phyloP scores from a whole-genome alignment of 1,139 yeast species.

The Debaryomycetaceae sp. region DNA sequence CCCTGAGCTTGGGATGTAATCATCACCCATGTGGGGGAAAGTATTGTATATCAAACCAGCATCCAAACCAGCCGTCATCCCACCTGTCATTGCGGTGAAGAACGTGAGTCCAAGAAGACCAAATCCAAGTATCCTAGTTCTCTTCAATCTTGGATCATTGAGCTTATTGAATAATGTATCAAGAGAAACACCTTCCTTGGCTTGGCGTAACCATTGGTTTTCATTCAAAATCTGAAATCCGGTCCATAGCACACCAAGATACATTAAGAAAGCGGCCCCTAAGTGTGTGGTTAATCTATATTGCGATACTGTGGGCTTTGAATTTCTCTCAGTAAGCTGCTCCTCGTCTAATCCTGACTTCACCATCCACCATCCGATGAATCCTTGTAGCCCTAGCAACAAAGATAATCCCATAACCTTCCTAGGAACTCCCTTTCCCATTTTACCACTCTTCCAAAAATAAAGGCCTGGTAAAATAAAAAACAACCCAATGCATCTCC shows the following conservation, averaged over 20 bases:
- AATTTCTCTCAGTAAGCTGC: constrained; percentile 71
- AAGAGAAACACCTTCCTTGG: constrained; percentile 54
- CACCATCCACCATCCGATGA: constrained; percentile 99
- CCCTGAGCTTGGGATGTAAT: constrained; percentile 61
- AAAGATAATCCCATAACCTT: constrained; percentile 71
- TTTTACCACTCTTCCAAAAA: constrained; percentile 63
- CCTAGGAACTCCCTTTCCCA: constrained; percentile 67
- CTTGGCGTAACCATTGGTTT: constrained; percentile 48
- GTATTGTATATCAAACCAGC: constrained; percentile 96
- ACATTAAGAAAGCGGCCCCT: constrained; percentile 88
- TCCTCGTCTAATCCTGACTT: constrained; percentile 88
- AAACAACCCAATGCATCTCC: constrained; percentile 82
- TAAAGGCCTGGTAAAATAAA: constrained; percentile 84
- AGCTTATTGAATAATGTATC: constrained; percentile 51
- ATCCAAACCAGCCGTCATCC: constrained; percentile 96
- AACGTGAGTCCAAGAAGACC: constrained; percentile 69
- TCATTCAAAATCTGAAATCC: constrained; percentile 83
- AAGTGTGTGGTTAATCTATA: constrained; percentile 92
- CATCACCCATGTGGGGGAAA: constrained; percentile 95
- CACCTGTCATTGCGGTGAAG: constrained; percentile 93
- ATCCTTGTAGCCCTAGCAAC: constrained; percentile 88
- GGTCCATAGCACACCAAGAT: constrained; percentile 86
- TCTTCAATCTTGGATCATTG: constrained; percentile 50
- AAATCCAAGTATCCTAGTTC: constrained; percentile 51
- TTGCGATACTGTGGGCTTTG: constrained; percentile 95